These are phyloP conservation scores for Tetraselmis chui DNA, from an alignment of 139 green algal genomes.

Conservation along the genomic window DNA sequence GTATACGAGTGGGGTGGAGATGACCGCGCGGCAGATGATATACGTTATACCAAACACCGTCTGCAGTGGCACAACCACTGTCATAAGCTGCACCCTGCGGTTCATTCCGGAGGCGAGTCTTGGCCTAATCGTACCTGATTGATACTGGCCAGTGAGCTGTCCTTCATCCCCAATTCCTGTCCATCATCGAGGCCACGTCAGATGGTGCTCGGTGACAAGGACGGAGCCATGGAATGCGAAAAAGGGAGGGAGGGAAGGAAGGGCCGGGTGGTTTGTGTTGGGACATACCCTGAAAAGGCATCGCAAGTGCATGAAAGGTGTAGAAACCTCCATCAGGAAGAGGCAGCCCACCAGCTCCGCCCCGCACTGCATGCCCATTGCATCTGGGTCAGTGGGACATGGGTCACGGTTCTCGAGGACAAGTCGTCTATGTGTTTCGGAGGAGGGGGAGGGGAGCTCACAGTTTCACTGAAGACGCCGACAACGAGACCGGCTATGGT, in stretches of 20 bases:
- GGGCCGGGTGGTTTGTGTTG: no score
- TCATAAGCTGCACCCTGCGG: background rate
- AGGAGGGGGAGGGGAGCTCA: background rate
- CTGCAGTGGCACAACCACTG: background rate
- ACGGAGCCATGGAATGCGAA: no score
- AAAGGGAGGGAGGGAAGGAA: no score
- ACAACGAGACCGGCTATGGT: conserved; percentile 19
- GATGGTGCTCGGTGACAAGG: no score
- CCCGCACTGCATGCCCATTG: no score
- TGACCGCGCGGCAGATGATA: background rate
- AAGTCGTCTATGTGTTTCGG: background rate
- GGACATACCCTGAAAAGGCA: conserved; percentile 7
- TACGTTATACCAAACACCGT: background rate
- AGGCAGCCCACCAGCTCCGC: conserved; percentile 29
- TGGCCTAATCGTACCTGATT: background rate
- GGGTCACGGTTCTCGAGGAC: no score
- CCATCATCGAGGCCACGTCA: background rate
- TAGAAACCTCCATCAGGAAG: conserved; percentile 30
- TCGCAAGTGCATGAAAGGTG: conserved; percentile 28
- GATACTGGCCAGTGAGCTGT: background rate
- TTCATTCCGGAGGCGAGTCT: no score
- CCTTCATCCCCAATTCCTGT: conserved; percentile 21
- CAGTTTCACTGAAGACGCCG: background rate
- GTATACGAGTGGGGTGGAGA: background rate
- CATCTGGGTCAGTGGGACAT: no score